Percentiles rank a stretch among this genome's conserved stretches.
phyloP scores from a whole-genome alignment of 2,329 filamentous ascomycete genomes.

The Tympanopsis confertula region DNA sequence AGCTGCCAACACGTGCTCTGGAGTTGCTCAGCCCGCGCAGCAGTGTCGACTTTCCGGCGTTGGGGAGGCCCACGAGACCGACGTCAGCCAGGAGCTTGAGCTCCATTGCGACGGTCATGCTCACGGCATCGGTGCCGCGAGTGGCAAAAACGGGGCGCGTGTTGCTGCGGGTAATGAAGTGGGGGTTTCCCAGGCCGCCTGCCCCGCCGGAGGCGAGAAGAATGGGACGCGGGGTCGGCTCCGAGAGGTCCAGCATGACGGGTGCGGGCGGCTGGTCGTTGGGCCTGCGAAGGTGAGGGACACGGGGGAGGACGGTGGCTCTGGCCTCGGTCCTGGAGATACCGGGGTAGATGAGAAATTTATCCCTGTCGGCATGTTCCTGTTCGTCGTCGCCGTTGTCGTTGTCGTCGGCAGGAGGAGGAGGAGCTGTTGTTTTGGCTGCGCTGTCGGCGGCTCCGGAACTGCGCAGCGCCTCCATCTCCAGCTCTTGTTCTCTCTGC shows the following conservation, averaged over 20 bases:
- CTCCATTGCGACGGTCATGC: slow-evolving; percentile 73
- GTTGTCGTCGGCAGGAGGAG: neutral
- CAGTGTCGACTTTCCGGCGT: slow-evolving; percentile 90
- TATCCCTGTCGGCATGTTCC: slow-evolving; percentile 40
- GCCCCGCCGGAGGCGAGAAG: slow-evolving; percentile 78
- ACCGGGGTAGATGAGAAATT: slow-evolving; percentile 81
- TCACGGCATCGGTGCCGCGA: slow-evolving; percentile 68
- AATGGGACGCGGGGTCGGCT: slow-evolving; percentile 71
- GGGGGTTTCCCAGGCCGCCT: slow-evolving; percentile 84
- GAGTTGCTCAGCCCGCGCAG: slow-evolving; percentile 79
- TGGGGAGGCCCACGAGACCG: slow-evolving; percentile 85
- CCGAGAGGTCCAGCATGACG: slow-evolving; percentile 61
- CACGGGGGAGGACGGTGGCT: slow-evolving; percentile 32
- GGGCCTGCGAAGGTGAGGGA: slow-evolving; percentile 37
- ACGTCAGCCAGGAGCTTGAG: slow-evolving; percentile 92
- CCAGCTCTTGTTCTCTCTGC: slow-evolving; percentile 13
- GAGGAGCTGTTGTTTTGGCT: slow-evolving; percentile 1
- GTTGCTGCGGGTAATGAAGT: slow-evolving; percentile 70
- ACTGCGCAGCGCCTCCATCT: slow-evolving; percentile 17
- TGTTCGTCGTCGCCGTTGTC: slow-evolving; percentile 2
- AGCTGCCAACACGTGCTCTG: slow-evolving; percentile 78
- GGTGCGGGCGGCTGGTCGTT: slow-evolving; percentile 62
- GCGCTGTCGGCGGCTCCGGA: slow-evolving; percentile 18
- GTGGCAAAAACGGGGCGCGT: slow-evolving; percentile 79
- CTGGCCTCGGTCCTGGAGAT: slow-evolving; percentile 58